Evolutionary conservation across 1,284 basidiomycete species (phyloP).

Genomic region (Leccinum subatratum): DNA sequence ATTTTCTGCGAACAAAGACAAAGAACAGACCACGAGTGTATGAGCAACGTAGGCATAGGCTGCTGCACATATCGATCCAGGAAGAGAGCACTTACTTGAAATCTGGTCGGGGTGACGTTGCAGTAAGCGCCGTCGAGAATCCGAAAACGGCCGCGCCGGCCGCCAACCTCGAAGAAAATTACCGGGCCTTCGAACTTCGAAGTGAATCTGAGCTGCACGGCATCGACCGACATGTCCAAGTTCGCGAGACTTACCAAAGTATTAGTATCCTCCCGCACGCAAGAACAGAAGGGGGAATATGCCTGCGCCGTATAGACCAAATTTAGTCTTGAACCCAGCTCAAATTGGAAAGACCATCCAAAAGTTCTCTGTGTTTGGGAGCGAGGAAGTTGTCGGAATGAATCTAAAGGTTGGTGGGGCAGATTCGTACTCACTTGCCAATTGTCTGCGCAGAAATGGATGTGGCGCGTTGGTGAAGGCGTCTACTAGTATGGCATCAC

Average conservation of each 20-base stretch:
- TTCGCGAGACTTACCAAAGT: constrained; percentile 30
- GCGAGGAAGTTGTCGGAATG: not conserved
- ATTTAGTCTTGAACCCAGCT: constrained; percentile 43
- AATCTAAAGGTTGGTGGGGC: not conserved
- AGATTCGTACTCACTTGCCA: constrained; percentile 24
- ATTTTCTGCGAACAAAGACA: constrained; percentile 34
- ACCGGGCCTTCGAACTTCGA: no score
- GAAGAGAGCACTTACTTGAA: constrained; percentile 41
- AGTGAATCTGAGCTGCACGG: not conserved
- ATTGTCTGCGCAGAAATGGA: constrained; percentile 21
- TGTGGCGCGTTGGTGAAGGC: constrained; percentile 20
- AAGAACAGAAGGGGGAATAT: constrained; percentile 33
- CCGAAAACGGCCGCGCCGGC: no score
- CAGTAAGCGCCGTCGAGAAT: no score
- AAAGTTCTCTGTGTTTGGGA: constrained; percentile 25
- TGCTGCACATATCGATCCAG: not conserved
- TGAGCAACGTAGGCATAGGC: not conserved
- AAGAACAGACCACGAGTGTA: not conserved
- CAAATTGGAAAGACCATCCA: constrained; percentile 41
- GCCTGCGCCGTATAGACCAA: constrained; percentile 37
- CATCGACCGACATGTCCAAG: not conserved
- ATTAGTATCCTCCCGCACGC: constrained; percentile 42
- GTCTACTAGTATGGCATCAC: constrained; percentile 13
- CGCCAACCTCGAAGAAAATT: no score
- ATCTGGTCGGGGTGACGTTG: constrained; percentile 44